Percentiles rank a stretch among this genome's conserved stretches.
phyloP scores from a whole-genome alignment of 371 early-diverging fungal genomes.

The Mucor circinelloides region DNA sequence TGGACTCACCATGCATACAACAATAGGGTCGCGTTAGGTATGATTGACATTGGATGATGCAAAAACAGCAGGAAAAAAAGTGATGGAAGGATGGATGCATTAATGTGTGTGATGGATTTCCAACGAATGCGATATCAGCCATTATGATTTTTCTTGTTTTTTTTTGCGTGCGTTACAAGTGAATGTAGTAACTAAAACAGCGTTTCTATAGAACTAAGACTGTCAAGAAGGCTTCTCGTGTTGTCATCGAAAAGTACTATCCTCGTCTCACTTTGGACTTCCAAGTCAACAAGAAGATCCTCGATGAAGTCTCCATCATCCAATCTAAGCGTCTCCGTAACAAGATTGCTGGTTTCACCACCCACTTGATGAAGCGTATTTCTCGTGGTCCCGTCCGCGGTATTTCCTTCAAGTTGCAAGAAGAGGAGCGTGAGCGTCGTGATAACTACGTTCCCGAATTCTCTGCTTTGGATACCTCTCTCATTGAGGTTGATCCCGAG shows the following conservation, averaged over 20 bases:
- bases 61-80: background rate
- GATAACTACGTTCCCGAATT: constrained; percentile 99
- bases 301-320: constrained; percentile 97
- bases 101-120: background rate
- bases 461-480: constrained; percentile 94
- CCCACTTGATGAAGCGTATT: constrained; percentile 99
- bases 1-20: background rate
- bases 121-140: background rate
- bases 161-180: background rate
- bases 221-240: constrained; percentile 99
- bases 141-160: background rate
- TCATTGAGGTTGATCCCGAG: constrained; percentile 95
- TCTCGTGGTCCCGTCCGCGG: constrained; percentile 99
- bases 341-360: constrained; percentile 99
- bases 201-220: constrained; percentile 83
- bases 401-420: constrained; percentile 99
- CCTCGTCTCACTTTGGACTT: constrained; percentile 98
- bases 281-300: constrained; percentile 99
- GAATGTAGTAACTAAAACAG: background rate
- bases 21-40: constrained; percentile 36
- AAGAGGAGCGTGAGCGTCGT: constrained; percentile 99
- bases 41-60: background rate
- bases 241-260: constrained; percentile 99
- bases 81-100: constrained; percentile 17
- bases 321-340: constrained; percentile 99